Evolutionary conservation across 768 basidiomycete species (phyloP).

Genomic region (Crucibulum laeve): DNA sequence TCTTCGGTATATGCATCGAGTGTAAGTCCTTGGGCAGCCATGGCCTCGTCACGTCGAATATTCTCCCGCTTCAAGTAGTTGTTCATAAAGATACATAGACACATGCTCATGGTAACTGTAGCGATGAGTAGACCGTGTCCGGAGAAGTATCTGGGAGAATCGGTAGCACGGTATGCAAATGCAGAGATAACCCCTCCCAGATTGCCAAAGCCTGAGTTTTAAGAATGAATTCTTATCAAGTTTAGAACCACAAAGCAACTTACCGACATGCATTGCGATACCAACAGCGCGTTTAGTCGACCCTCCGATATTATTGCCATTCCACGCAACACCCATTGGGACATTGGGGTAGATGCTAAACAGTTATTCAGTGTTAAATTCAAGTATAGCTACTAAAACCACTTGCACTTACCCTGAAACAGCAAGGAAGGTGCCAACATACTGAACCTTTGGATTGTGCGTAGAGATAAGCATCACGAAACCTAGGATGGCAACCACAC

Average conservation of each 20-base stretch:
- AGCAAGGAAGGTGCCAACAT: conserved; percentile 24
- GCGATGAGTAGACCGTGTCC: conserved; percentile 27
- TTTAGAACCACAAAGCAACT: conserved; percentile 4
- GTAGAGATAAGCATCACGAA: conserved; percentile 23
- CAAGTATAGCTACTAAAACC: background rate
- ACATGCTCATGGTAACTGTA: conserved; percentile 20
- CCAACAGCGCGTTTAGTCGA: conserved; percentile 27
- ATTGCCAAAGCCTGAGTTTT: conserved; percentile 21
- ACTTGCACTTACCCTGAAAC: conserved; percentile 22
- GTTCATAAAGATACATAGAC: conserved; percentile 20
- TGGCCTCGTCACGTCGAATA: conserved; percentile 17
- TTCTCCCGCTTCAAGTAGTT: conserved; percentile 22
- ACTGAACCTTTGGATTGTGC: conserved; percentile 19
- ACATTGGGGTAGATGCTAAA: conserved; percentile 26
- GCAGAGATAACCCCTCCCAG: conserved; percentile 25
- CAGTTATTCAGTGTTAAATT: background rate
- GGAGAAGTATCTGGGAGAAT: conserved; percentile 23
- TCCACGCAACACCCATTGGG: conserved; percentile 27
- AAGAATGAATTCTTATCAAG: conserved; percentile 1
- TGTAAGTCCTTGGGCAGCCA: conserved; percentile 17
- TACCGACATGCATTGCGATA: conserved; percentile 28
- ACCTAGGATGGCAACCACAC: conserved; percentile 18
- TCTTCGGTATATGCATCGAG: conserved; percentile 23
- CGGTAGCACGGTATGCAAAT: conserved; percentile 21
- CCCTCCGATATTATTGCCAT: conserved; percentile 28